These are phyloP conservation scores for Cryptococcus sp. DNA, from an alignment of 1,284 basidiomycete species.

Conservation along the genomic window DNA sequence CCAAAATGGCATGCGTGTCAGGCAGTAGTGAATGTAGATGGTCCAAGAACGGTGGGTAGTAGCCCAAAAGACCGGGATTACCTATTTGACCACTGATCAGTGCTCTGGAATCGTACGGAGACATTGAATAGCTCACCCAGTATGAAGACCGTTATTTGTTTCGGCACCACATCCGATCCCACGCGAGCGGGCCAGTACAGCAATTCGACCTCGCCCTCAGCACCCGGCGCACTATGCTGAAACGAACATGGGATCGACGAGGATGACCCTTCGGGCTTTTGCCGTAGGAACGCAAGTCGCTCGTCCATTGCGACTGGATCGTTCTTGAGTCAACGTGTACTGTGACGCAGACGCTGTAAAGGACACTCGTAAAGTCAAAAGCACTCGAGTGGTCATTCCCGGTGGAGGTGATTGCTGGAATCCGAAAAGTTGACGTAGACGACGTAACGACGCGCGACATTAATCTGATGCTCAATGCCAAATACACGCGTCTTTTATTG, in stretches of 20 bases:
- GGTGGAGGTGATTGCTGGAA: no score
- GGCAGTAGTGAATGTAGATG: constrained; percentile 46
- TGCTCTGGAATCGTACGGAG: neutral
- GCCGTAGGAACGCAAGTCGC: constrained; percentile 20
- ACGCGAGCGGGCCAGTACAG: constrained; percentile 42
- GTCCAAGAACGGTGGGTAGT: constrained; percentile 49
- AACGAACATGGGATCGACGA: constrained; percentile 14
- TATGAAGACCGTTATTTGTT: constrained; percentile 39
- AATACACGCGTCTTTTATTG: no score
- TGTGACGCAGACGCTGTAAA: no score
- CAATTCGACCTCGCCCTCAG: constrained; percentile 24
- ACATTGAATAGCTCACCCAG: constrained; percentile 28
- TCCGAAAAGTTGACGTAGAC: no score
- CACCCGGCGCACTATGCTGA: constrained; percentile 4
- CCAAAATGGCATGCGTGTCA: constrained; percentile 43
- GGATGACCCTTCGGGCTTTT: neutral
- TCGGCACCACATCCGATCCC: constrained; percentile 15
- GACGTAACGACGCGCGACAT: no score
- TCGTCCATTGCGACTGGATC: constrained; percentile 9
- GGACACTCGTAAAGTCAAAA: no score
- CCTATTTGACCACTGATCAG: constrained; percentile 25
- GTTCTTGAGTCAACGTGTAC: neutral
- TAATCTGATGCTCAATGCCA: no score
- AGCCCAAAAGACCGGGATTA: constrained; percentile 52
- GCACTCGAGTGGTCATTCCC: no score